Base-by-base conservation (phyloP, 148 eudicot species). In the Vaccinium darrowii region DNA sequence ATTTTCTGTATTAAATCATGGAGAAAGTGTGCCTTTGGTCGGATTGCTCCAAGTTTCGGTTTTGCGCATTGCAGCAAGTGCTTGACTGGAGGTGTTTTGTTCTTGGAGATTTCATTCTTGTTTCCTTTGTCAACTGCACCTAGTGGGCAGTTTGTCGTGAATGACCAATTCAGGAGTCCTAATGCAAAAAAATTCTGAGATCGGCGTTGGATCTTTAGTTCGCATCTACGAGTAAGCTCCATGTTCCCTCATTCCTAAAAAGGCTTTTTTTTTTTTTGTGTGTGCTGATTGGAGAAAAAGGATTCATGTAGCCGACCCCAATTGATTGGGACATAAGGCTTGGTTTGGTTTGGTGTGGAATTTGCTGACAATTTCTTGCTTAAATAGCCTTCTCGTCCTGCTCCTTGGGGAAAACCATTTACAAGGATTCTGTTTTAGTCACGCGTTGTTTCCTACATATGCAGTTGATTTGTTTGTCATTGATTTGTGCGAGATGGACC, bases 41-140 rank as follows among this genome's bases (percentile, higher is more conserved):
- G 88, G 89, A 91, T 86, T 88, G 86, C 92, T 90, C 86, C 91
- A 88, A 84, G 81, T 85, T 88, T 77, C 88, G 85, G 86, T 88
- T 63, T 85, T 88, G 89, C 86, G 85, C 93, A 75, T 90, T 92
- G 88, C 90, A 87, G 84, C 88, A 95, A 93, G 94, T 92, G 88
- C 95, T 92, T 84, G 93, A 92, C 87, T 94, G 98, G 98, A 94
- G 96, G 90, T 92, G 92, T 94, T 88, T 92, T 89, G 88, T 86
- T 89, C 91, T 91, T 86, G 94, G 97, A 87, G 89, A 88, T 83
- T 92, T 86, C 85, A 91, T 90, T 81, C 89, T 85, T 86, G 92
- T 90, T 90, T 90, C 93, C 87, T 91, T 93, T 89, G 89, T 89
- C 87, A 89, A 93, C 92, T 87, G 92, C 86, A 91, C 95, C 77